Evolutionary conservation across 2,329 filamentous ascomycete species (phyloP).

Genomic region (Alternaria dauci): DNA sequence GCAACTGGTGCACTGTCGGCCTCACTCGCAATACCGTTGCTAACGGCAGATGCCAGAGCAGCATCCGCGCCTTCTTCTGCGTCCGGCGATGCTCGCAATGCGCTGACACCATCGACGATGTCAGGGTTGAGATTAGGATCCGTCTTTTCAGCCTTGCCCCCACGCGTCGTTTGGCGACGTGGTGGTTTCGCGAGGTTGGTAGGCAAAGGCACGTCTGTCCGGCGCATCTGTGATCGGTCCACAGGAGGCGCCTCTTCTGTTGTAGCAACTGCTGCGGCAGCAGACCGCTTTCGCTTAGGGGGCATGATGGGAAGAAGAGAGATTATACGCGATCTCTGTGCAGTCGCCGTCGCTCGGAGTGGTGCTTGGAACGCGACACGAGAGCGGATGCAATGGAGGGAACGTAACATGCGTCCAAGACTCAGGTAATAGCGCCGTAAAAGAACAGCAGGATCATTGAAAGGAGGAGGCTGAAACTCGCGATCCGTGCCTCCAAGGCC

Average conservation of each 20-base stretch:
- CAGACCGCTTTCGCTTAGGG: conserved; percentile 43
- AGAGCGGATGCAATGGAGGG: conserved; percentile 28
- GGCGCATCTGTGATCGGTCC: conserved; percentile 28
- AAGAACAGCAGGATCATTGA: conserved; percentile 5
- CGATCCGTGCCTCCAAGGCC: conserved; percentile 17
- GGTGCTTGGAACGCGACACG: conserved; percentile 26
- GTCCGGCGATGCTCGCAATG: conserved; percentile 56
- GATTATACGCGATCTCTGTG: conserved; percentile 16
- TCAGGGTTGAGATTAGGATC: conserved; percentile 52
- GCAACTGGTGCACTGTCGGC: conserved; percentile 25
- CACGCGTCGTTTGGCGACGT: conserved; percentile 41
- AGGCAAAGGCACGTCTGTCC: conserved; percentile 37
- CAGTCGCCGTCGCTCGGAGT: conserved; percentile 22
- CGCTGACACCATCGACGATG: conserved; percentile 53
- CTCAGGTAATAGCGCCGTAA: conserved; percentile 13
- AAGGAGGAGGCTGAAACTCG: conserved; percentile 7
- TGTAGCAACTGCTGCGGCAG: conserved; percentile 26
- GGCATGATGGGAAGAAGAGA: conserved; percentile 31
- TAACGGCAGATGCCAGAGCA: conserved; percentile 19
- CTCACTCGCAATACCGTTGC: conserved; percentile 21
- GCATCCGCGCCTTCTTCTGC: conserved; percentile 36
- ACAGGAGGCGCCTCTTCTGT: conserved; percentile 16
- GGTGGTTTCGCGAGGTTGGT: conserved; percentile 28
- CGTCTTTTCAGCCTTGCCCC: conserved; percentile 26
- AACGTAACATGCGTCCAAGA: conserved; percentile 40